Evolutionary conservation across 129 eudicot genomes (phyloP).

Genomic region (Tagetes patula): DNA sequence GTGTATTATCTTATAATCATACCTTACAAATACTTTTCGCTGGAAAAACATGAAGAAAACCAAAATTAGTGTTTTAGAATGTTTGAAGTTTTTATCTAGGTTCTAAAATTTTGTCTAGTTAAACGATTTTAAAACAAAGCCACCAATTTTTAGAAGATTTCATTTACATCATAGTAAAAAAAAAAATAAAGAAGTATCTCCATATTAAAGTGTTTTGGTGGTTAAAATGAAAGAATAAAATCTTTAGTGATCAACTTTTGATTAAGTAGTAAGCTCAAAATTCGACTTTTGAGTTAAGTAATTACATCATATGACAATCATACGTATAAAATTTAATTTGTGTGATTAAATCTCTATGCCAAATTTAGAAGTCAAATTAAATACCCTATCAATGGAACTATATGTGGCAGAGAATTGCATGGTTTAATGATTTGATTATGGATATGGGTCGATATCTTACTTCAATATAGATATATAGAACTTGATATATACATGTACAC

Average conservation of each 20-base stretch:
- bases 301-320: neutral
- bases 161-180: too few species aligned
- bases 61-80: too few species aligned
- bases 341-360: neutral
- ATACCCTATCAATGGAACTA: constrained; percentile 10
- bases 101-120: too few species aligned
- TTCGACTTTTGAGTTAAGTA: neutral
- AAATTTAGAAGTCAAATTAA: constrained; percentile 15
- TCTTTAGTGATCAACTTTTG: neutral
- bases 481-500: neutral
- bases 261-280: neutral
- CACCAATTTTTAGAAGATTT: too few species aligned
- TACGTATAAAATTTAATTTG: neutral
- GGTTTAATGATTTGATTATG: constrained; percentile 10
- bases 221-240: neutral
- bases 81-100: too few species aligned
- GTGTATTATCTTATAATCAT: too few species aligned
- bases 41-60: too few species aligned
- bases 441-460: neutral
- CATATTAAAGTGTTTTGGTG: neutral
- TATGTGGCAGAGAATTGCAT: constrained; percentile 23
- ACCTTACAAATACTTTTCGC: too few species aligned
- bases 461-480: neutral
- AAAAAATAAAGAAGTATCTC: neutral
- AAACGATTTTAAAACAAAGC: too few species aligned